Evolutionary conservation across 805 yeast species (phyloP).

Genomic region (Candida awuae): DNA sequence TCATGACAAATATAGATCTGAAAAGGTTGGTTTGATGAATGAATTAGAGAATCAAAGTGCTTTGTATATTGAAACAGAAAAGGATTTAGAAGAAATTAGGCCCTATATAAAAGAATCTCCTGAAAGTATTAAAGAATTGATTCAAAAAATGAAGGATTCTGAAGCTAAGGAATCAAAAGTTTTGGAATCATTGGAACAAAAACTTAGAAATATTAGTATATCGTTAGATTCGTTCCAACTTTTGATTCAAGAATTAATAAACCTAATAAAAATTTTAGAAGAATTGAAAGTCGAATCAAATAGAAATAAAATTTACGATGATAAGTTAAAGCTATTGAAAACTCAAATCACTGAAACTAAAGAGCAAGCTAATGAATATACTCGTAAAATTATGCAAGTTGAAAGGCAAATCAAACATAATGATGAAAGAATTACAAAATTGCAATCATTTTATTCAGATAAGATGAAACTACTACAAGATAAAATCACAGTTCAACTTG

Average conservation of each 20-base stretch:
- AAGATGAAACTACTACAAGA: slow-evolving; percentile 36
- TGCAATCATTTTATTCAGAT: slow-evolving; percentile 36
- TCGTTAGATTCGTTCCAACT: slow-evolving; percentile 53
- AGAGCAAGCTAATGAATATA: slow-evolving; percentile 35
- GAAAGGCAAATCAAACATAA: slow-evolving; percentile 41
- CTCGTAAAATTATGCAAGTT: slow-evolving; percentile 38
- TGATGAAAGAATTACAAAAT: slow-evolving; percentile 39
- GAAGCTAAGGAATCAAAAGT: slow-evolving; percentile 34
- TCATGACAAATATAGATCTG: slow-evolving; percentile 54
- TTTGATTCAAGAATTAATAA: slow-evolving; percentile 39
- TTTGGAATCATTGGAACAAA: slow-evolving; percentile 36
- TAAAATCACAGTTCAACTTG: slow-evolving; percentile 36
- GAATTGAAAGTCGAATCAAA: slow-evolving; percentile 41
- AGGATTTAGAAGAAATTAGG: slow-evolving; percentile 51
- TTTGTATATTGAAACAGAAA: slow-evolving; percentile 45
- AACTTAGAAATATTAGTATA: slow-evolving; percentile 42
- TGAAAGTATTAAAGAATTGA: slow-evolving; percentile 42
- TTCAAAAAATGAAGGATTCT: slow-evolving; percentile 42
- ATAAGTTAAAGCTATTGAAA: slow-evolving; percentile 23
- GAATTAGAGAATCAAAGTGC: slow-evolving; percentile 56
- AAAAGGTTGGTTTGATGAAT: slow-evolving; percentile 49
- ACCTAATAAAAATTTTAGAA: slow-evolving; percentile 37
- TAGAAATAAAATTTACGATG: slow-evolving; percentile 31
- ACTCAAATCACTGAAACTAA: slow-evolving; percentile 32
- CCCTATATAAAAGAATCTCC: slow-evolving; percentile 57